Evolutionary conservation across 257 asterid species (phyloP).

Genomic region (Solanum virginianum): DNA sequence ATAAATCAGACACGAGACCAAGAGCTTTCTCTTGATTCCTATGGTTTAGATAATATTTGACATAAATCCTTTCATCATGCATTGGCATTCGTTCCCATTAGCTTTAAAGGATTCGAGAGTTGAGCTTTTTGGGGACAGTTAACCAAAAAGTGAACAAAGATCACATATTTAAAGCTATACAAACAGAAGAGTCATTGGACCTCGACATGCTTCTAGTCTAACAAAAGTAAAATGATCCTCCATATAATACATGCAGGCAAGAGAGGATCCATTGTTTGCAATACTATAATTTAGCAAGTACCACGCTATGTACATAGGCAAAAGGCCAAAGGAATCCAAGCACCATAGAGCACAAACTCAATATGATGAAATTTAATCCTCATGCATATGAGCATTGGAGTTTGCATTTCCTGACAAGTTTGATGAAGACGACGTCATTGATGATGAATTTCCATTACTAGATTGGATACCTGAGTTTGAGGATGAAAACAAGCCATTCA

Average conservation of each 20-base stretch:
- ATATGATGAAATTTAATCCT: conserved; percentile 12
- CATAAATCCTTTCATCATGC: background rate
- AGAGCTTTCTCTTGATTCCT: background rate
- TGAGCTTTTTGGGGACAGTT: background rate
- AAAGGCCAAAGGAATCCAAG: background rate
- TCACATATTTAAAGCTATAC: background rate
- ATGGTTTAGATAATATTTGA: background rate
- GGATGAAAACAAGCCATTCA: conserved; percentile 49
- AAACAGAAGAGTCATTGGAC: background rate
- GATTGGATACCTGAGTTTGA: conserved; percentile 17
- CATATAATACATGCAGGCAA: background rate
- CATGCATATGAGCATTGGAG: conserved; percentile 22
- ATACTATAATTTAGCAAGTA: background rate
- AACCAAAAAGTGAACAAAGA: background rate
- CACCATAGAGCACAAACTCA: background rate
- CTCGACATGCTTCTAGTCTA: background rate
- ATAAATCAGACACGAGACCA: background rate
- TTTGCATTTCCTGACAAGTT: conserved; percentile 14
- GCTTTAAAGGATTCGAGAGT: background rate
- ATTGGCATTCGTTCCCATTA: background rate
- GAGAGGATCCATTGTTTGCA: background rate
- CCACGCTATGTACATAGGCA: background rate
- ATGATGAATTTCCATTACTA: conserved; percentile 18
- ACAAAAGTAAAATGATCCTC: background rate
- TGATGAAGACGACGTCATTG: conserved; percentile 5